Base-by-base conservation (phyloP, 1,284 basidiomycete genomes). In the Anthracocystis panici-leucophaei region DNA sequence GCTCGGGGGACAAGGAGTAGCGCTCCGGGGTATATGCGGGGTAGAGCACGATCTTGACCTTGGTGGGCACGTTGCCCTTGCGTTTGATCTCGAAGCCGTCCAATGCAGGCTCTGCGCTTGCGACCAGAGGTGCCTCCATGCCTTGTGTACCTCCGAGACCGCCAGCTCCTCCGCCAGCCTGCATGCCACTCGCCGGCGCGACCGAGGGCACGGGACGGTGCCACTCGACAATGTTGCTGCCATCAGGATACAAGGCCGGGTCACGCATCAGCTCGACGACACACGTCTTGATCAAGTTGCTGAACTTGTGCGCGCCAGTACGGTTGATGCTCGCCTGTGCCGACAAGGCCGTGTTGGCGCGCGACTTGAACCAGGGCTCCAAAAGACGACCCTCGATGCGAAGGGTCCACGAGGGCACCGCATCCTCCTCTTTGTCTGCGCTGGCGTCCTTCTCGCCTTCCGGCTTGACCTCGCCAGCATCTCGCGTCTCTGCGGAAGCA, bases 61-160 rank as follows among this genome's bases (percentile, higher is more conserved):
- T 91, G 33, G 92, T 91, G 16, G 91, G 90, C 49, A 88, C 87
- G 80, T 94, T 93, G 1, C 95, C 94, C 35, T 91, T 91, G 50
- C 95, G 90, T 74, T 91, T 89, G 50, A 97, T 88, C 41, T 93
- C 94, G 84, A 97, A 97, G 0, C 95, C 95, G 80, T 97, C 95
- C 42, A 82, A 65, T 12, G 79, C 77, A 10, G 79, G 83, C 68
- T 85, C 81, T 10, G 79, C 69, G 41, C 77, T 71, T 53, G 81
- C 75, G 5, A 84, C 75, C 16, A 83, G 64, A 5, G 59, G 74
- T 49, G 54, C 62, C 65, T 84, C 83, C 46, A 78, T 81, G 18
- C 74, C 78, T 27, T 78, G 75, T 9, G 75, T 74, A 6, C 78
- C 78, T 45, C 79, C 75, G 3, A 72, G 58, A 52, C 66, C 65